Base-by-base conservation (phyloP, 2,329 filamentous ascomycete genomes). In the Chaetomiaceae sp. region DNA sequence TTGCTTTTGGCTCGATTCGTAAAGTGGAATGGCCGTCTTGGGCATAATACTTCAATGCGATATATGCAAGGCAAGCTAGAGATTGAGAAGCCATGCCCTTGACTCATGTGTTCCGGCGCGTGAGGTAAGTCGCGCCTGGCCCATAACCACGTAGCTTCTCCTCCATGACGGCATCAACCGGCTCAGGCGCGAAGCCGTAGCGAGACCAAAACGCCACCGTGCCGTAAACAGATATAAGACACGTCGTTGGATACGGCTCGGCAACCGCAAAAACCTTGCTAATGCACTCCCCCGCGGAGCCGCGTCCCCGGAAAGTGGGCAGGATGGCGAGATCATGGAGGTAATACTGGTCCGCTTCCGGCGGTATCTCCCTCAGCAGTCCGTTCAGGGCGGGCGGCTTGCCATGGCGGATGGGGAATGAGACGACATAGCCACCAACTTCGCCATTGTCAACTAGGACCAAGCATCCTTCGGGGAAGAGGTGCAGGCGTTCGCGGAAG, bases 301-400 rank as follows among this genome's bases (percentile, higher is more conserved):
- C 67, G 2, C 41, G 49, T 1, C 66, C 65, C 10, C 68, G 65
- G 4, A 61, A 54, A 14, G 33, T 41, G 1, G 63, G 63, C 9
- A 68, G 51, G 30, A 72, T 55, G 18, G 64, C 68, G 5, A 72
- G 44, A 51, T 71, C 69, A 55, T 71, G 69, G 16, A 72, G 66
- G 53, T 71, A 71, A 46, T 68, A 71, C 56, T 69, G 65, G 48
- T 69, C 61, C 16, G 66, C 67, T 6, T 66, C 60, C 1, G 46
- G 25, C 1, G 64, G 25, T 20, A 71, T 66, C 29, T 55, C 49
- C 3, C 62, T 62, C 1, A 71, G 61, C 14, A 66, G 41, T n/a
- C 38, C 61, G 53, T 69, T 58, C 4, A 71, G 61, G 2, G 62
- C 62, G 0, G 69, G 69, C 2, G 66, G 69, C 23, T 64, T 56